Evolutionary conservation across 1,139 yeast genomes (phyloP).

Genomic region (Taiozyma sp.): DNA sequence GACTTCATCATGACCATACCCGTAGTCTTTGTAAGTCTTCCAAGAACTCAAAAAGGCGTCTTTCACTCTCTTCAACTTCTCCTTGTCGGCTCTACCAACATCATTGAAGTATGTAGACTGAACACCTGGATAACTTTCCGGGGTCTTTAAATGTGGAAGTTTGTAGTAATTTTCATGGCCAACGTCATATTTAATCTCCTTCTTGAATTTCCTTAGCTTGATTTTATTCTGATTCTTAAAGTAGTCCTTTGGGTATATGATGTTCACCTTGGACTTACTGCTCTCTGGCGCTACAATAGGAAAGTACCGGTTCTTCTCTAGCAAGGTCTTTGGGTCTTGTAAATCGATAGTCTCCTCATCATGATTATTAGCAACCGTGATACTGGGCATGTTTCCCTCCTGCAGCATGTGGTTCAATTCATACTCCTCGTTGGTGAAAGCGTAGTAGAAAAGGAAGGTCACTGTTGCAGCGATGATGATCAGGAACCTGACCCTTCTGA

Average conservation of each 20-base stretch:
- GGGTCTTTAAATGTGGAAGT: slow-evolving; percentile 17
- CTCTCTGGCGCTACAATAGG: slow-evolving; percentile 28
- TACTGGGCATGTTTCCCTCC: slow-evolving; percentile 21
- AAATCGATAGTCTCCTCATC: slow-evolving; percentile 5
- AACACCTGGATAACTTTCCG: slow-evolving; percentile 22
- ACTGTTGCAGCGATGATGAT: slow-evolving; percentile 13
- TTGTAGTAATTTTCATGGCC: slow-evolving; percentile 29
- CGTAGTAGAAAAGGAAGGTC: slow-evolving; percentile 20
- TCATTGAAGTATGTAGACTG: slow-evolving; percentile 26
- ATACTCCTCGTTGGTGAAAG: slow-evolving; percentile 21
- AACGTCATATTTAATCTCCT: slow-evolving; percentile 26
- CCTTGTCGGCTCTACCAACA: slow-evolving; percentile 26
- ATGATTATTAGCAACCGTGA: slow-evolving; percentile 7
- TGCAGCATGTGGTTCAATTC: slow-evolving; percentile 17
- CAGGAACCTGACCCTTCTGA: slow-evolving; percentile 16
- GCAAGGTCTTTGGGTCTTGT: slow-evolving; percentile 12
- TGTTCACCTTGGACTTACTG: slow-evolving; percentile 16
- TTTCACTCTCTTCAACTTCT: slow-evolving; percentile 41
- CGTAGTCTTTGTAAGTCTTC: slow-evolving; percentile 51
- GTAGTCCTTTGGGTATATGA: slow-evolving; percentile 19
- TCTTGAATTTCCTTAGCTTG: slow-evolving; percentile 12
- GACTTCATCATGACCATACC: slow-evolving; percentile 66
- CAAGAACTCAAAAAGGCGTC: slow-evolving; percentile 52
- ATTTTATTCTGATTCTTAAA: slow-evolving; percentile 14
- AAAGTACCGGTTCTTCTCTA: slow-evolving; percentile 33